These are phyloP conservation scores for Pichia manshurica DNA, from an alignment of 805 yeast genomes.

Conservation along the genomic window DNA sequence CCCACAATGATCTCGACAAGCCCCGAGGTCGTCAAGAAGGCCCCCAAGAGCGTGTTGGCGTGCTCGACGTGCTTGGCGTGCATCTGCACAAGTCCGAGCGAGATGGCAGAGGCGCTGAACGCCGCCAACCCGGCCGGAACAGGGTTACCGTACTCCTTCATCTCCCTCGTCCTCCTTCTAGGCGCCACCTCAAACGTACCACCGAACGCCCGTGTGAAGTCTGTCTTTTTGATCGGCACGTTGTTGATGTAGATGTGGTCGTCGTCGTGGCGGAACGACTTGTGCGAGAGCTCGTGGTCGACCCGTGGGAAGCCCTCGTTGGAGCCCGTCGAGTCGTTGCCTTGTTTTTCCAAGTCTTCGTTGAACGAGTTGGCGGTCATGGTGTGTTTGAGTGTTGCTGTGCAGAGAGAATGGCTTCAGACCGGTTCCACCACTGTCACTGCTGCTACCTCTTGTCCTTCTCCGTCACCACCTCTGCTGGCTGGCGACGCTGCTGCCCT, in stretches of 20 bases:
- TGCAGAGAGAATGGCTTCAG: background rate
- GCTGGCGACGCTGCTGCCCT: no score
- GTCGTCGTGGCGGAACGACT: constrained; percentile 35
- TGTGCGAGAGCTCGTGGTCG: constrained; percentile 8
- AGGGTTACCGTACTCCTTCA: constrained; percentile 37
- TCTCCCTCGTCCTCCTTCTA: constrained; percentile 23
- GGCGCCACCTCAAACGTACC: constrained; percentile 46
- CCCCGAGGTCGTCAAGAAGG: constrained; percentile 46
- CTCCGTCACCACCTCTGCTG: no score
- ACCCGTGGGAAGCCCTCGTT: constrained; percentile 8
- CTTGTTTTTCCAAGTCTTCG: constrained; percentile 26
- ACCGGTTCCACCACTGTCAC: no score
- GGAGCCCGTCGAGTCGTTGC: background rate
- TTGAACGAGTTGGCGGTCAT: constrained; percentile 17
- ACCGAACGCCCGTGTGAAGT: constrained; percentile 59
- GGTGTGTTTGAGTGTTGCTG: background rate
- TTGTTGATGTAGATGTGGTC: constrained; percentile 39
- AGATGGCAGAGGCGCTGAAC: constrained; percentile 41
- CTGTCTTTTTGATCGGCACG: constrained; percentile 42
- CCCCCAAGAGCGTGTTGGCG: constrained; percentile 41
- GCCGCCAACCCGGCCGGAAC: constrained; percentile 51
- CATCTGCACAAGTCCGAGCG: constrained; percentile 41
- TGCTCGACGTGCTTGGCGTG: constrained; percentile 41
- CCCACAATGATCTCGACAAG: constrained; percentile 46
- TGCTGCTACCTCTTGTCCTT: no score